phyloP scores from a whole-genome alignment of 2,329 filamentous ascomycete genomes.

The Lasiodiplodia gonubiensis region DNA sequence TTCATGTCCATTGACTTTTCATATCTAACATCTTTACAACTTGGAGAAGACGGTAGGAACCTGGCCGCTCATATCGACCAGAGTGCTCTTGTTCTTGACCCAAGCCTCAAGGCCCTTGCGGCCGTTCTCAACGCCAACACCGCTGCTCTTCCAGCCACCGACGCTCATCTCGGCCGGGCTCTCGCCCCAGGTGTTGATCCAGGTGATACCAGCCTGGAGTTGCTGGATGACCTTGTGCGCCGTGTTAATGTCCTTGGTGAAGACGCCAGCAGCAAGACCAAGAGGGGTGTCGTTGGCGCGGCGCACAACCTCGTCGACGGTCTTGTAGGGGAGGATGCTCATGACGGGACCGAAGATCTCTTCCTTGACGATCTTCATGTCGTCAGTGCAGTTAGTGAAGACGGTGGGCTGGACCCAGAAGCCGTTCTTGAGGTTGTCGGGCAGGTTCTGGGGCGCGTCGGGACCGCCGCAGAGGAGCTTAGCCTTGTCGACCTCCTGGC shows the following conservation, averaged over 20 bases:
- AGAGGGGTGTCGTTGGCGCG: constrained; percentile 79
- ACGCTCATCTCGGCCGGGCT: constrained; percentile 90
- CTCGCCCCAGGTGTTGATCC: constrained; percentile 95
- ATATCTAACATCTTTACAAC: constrained; percentile 48
- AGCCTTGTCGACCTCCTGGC: constrained; percentile 74
- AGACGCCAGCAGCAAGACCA: constrained; percentile 83
- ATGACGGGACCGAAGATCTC: constrained; percentile 92
- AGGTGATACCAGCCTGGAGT: constrained; percentile 84
- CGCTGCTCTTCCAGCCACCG: constrained; percentile 90
- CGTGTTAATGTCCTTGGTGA: constrained; percentile 74
- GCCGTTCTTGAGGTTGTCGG: constrained; percentile 62
- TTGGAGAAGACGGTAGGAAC: constrained; percentile 78
- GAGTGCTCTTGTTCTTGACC: constrained; percentile 84
- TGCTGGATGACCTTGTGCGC: constrained; percentile 74
- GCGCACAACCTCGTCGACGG: constrained; percentile 69
- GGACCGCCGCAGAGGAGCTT: constrained; percentile 74
- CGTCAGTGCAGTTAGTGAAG: constrained; percentile 83
- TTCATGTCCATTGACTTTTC: constrained; percentile 3
- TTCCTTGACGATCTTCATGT: constrained; percentile 78
- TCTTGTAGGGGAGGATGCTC: constrained; percentile 76
- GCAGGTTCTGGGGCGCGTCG: constrained; percentile 55
- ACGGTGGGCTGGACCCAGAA: constrained; percentile 86
- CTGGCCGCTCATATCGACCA: constrained; percentile 78
- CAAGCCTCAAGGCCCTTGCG: constrained; percentile 79
- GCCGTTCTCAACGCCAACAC: constrained; percentile 86